phyloP scores from a whole-genome alignment of 1,284 basidiomycete genomes.

The Cystobasidium sp. region DNA sequence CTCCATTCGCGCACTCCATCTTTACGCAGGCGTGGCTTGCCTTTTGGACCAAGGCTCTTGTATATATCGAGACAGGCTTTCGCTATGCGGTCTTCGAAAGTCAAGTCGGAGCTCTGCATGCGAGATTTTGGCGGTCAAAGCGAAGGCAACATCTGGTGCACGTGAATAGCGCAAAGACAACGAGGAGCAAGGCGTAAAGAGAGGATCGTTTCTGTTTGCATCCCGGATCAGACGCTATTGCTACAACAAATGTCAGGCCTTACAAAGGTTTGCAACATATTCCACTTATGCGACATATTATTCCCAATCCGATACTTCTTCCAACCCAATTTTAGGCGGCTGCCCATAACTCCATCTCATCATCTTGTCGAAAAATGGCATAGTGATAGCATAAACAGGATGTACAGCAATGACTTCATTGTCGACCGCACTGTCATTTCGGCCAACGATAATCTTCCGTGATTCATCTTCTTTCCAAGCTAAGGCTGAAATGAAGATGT shows the following conservation, averaged over 20 bases:
- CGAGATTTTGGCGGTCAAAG: not conserved
- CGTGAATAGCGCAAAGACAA: not conserved
- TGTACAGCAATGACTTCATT: constrained; percentile 68
- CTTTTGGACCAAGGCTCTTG: constrained; percentile 54
- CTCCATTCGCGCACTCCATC: constrained; percentile 59
- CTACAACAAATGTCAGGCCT: no score
- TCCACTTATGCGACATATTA: not conserved
- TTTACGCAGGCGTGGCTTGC: constrained; percentile 55
- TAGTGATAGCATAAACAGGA: constrained; percentile 81
- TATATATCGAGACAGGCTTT: constrained; percentile 48
- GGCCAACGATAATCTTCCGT: constrained; percentile 68
- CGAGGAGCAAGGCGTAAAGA: not conserved
- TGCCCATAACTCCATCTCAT: constrained; percentile 79
- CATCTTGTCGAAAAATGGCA: constrained; percentile 72
- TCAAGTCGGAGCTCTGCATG: not conserved
- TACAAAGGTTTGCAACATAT: no score
- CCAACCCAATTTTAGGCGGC: constrained; percentile 44
- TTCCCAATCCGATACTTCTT: constrained; percentile 11
- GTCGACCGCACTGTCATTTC: constrained; percentile 63
- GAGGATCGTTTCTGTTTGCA: no score
- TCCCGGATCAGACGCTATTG: no score
- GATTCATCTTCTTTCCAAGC: constrained; percentile 76
- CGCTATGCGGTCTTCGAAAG: constrained; percentile 26
- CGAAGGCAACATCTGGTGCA: constrained; percentile 1
- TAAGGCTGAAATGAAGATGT: constrained; percentile 66